Evolutionary conservation across 2,329 filamentous ascomycete species (phyloP), one percentile per base, ranked within the genome.

Genomic region (Paracoccidioides brasiliensis): DNA sequence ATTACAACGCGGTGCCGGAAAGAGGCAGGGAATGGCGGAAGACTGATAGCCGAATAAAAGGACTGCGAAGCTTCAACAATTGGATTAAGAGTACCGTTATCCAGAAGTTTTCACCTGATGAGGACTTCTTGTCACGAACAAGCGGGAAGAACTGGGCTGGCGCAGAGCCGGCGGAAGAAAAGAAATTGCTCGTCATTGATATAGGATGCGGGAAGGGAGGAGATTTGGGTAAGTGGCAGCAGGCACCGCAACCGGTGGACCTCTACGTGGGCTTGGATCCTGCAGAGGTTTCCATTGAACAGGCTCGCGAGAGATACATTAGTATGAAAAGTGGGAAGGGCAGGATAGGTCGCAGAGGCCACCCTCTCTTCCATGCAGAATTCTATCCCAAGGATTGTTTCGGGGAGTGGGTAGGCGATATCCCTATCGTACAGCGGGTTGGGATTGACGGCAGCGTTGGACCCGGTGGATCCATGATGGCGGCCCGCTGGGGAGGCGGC

Each of bases 41-140:
- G 68, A 95, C 89, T 5, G 90, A 95, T 65, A 95, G 88, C 70
- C 86, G 88, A 65, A 98, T 98, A 76, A 95, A 94, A 73, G 93
- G 93, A 0, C 76, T 98, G 54, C 83, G 93, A 54, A 88, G 86
- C 62, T 93, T 95, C 77, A 98, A 98, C 75, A 98, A 98, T 71
- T 98, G 93, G 93, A 81, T 98, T 73, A 98, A 98, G 77, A 95
- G 89, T 67, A 91, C 88, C 52, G 82, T 97, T 63, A 97, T 98
- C 62, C 90, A 97, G 68, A 96, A 95, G 69, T 97, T 96, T 73
- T 89, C 88, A 4, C 86, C 87, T 0, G 83, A 85, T 60, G 86
- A 91, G 69, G 83, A 88, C 58, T 84, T 84, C 61, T 75, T 80
- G 0, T 80, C 84, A 2, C 69, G 69, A n/a, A 66, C 65, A 30